Evolutionary conservation across 805 yeast genomes (phyloP), one percentile per base, ranked within the genome.

Genomic region (Candida sphagnicola): DNA sequence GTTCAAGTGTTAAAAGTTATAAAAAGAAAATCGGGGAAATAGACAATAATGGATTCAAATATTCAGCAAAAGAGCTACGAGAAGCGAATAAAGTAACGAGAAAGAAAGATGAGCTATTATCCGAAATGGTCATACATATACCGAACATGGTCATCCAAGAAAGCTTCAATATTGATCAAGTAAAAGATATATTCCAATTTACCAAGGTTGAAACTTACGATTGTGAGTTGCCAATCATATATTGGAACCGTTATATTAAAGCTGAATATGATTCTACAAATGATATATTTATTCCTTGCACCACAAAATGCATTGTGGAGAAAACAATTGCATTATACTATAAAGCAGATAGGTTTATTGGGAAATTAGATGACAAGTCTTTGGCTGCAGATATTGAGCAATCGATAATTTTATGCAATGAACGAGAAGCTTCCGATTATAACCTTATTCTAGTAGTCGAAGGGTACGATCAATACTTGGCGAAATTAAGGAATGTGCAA

Each of bases 281-380:
- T 18, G 85, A 79, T 42, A 49, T 72, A 0, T 83, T 79, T 46
- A 66, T 75, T 8, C 90, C 90, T 0, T 62, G 74, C 34, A 61
- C 56, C 0, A 56, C 67, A 1, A 60, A 53, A 21, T 50, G 67
- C 2, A 42, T 65, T 1, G 61, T 64, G 4, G 89, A 82, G 49
- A 59, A 57, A 8, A 61, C 63, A 1, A 42, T 64, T 2, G 65
- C 75, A 1, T 42, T 82, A 1, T 65, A 70, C 33, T 78, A 70
- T 44, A 63, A 67, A 4, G 77, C 82, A 0, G 56, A 59, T 6
- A 70, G 68, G 1, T 67, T 82, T 30, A 60, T 73, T 5, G 33
- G 34, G 4, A 46, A 40, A 6, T 12, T 37, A 12, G 24, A 37
- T 14, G 34, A 40, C 4, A 28, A 30, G 11, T 4, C 18, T 11